Percentiles rank a stretch among this genome's conserved stretches.
Conservation (phyloP, 345 rosid genomes). For the Carallia brachiata region DNA sequence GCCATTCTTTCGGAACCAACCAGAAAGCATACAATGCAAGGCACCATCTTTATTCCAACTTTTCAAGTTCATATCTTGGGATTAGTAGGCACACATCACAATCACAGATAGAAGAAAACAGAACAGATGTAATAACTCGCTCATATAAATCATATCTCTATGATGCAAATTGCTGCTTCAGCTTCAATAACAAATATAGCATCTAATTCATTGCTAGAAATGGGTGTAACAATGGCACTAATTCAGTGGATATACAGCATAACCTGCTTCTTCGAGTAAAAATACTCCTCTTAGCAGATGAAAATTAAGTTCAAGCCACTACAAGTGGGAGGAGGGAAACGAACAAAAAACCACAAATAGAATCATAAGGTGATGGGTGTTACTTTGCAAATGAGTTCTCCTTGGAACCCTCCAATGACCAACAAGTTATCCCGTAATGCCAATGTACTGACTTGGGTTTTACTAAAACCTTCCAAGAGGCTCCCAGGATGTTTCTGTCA, state of each 20-base stretch:
- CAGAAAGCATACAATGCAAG: background rate
- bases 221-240: background rate
- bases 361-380: background rate
- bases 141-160: background rate
- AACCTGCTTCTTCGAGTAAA: background rate
- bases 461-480: constrained; percentile 52
- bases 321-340: background rate
- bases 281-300: background rate
- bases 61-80: no score
- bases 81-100: background rate
- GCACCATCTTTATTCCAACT: no score
- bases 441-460: constrained; percentile 56
- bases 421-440: constrained; percentile 51
- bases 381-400: constrained; percentile 36
- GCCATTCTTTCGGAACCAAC: background rate
- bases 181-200: background rate
- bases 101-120: no score
- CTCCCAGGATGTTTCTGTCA: constrained; percentile 54
- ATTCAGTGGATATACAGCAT: background rate
- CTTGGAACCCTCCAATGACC: constrained; percentile 47
- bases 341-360: background rate
- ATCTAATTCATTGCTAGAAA: background rate
- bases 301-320: background rate
- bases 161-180: background rate
- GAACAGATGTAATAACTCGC: background rate